Base-by-base conservation (phyloP, 495 filamentous ascomycete genomes). In the Aspergillus campestris region DNA sequence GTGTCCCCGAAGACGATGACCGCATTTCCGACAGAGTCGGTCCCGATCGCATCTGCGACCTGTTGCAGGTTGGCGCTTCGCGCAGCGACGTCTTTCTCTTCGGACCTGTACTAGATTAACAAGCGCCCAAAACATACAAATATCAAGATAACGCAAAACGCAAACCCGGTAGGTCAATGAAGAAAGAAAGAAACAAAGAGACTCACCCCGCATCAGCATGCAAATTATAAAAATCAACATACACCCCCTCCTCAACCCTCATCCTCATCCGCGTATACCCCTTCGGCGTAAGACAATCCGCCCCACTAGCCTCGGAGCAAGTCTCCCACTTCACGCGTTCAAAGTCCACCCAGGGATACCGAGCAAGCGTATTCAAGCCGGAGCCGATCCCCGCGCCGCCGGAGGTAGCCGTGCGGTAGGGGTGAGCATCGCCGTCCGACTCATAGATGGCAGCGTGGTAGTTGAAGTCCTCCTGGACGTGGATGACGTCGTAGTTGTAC, bases 391-490 rank as follows among this genome's bases (percentile, higher is more conserved):
- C 73, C 3, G 80, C 79, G 18, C 74, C 77, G 13, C 81, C 81
- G 3, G 73, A 78, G 3, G 78, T 82, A 1, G 77, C 56, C 5
- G 79, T 82, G 33, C 79, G 66, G 56, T 77, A 75, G 11, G 71
- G 65, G 55, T 82, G 79, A 1, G 18, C 18, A 24, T 24, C 18
- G 34, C 53, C 61, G 53, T 80, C 73, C 15, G 71, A 70, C 0
- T 52, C 58, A 56, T 81, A 82, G 44, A 83, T 65, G 42, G 68
- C 57, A 6, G 74, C 74, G 52, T 83, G 79, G 57, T 79, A 83
- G 63, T 79, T 79, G 67, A 83, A 83, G 55, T 83, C 74, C 67
- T 84, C 79, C 54, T 84, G 78, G 39, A 79, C 62, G 49, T 83
- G 69, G 56, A 82, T 74, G 30, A 83, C 58, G 48, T 77, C 75